Evolutionary conservation across 257 asterid species (phyloP), one percentile per base, ranked within the genome.

Genomic region (Capsicum chinense): DNA sequence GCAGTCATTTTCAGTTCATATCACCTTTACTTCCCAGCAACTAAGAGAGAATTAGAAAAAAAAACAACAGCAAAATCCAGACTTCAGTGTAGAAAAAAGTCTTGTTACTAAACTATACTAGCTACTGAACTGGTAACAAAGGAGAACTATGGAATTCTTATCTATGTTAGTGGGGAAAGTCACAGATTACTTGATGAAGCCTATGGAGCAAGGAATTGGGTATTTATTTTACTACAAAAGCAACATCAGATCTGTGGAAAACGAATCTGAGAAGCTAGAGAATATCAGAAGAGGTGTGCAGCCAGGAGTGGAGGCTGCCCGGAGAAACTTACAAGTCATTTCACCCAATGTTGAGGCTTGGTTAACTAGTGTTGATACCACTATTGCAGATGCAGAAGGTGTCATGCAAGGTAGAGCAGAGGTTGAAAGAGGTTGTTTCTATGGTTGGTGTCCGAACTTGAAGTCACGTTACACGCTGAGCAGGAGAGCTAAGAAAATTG

Each of bases 401-500:
- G 6, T 44, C 4, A 2, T 44, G 48, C 48, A 4, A 44, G 6
- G 48, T 44, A 44, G 48, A 44, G 48, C 48, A 3, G 8, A 44
- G 48, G 48, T 44, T 44, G 48, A 44, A 44, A 35, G 62, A 21
- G 82, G 67, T 57, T 79, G 86, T 56, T 66, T 83, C 17, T 66
- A 47, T 44, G 81, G 88, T 5, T 35, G 56, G 54, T 70, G 69
- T 50, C 82, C 62, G 26, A 83, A 83, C 54, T 14, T 86, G 64
- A 83, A 56, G 82, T 68, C 67, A 56, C 68, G 78, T 8, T 86
- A 63, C 58, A 48, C 3, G 56, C 48, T 44, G 48, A 44, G 48
- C 48, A 44, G 6, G 48, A 44, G 48, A 44, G 5, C 48, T 44
- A 44, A 79, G 19, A n/a, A 83, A 76, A 83, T 83, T 56, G 42